These are phyloP conservation scores for Chaetomium sp. DNA, from an alignment of 2,329 filamentous ascomycete species.

Conservation along the genomic window DNA sequence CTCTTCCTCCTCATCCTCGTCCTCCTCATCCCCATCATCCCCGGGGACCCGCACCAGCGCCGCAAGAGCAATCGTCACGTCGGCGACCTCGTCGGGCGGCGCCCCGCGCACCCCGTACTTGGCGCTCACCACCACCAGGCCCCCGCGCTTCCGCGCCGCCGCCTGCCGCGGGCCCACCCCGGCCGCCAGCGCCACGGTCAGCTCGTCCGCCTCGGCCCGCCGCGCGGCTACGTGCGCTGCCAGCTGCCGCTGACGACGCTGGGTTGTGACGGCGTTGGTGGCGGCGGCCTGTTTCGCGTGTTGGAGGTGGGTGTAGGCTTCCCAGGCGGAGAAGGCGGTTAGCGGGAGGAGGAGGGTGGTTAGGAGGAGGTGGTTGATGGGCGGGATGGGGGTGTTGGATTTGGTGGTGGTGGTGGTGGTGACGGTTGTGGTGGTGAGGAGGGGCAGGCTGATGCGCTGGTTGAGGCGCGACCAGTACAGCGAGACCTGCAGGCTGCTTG, in stretches of 20 bases:
- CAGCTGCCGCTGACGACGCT: conserved; percentile 22
- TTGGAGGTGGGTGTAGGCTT: conserved; percentile 37
- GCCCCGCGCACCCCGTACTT: conserved; percentile 49
- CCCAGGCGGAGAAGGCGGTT: conserved; percentile 43
- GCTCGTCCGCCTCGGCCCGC: conserved; percentile 49
- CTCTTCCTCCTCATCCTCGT: not conserved
- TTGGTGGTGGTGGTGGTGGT: conserved; percentile 32
- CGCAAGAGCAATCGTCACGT: conserved; percentile 52
- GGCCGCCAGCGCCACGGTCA: conserved; percentile 47
- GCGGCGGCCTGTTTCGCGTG: conserved; percentile 3
- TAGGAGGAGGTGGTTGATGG: conserved; percentile 41
- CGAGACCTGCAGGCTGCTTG: conserved; percentile 48
- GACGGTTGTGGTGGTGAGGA: conserved; percentile 43
- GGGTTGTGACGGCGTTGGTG: no score
- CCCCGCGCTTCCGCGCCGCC: conserved; percentile 42
- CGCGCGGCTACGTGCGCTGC: conserved; percentile 40
- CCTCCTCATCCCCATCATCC: conserved; percentile 35
- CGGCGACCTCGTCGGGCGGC: conserved; percentile 48
- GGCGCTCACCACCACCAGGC: conserved; percentile 53
- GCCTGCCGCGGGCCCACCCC: conserved; percentile 46
- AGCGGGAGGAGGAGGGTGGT: conserved; percentile 47
- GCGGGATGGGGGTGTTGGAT: conserved; percentile 31
- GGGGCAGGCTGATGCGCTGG: conserved; percentile 49
- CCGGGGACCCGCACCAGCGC: conserved; percentile 43
- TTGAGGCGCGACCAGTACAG: conserved; percentile 51